Conservation (phyloP, 1,139 yeast species). For the Pneumocystis oryctolagi region DNA sequence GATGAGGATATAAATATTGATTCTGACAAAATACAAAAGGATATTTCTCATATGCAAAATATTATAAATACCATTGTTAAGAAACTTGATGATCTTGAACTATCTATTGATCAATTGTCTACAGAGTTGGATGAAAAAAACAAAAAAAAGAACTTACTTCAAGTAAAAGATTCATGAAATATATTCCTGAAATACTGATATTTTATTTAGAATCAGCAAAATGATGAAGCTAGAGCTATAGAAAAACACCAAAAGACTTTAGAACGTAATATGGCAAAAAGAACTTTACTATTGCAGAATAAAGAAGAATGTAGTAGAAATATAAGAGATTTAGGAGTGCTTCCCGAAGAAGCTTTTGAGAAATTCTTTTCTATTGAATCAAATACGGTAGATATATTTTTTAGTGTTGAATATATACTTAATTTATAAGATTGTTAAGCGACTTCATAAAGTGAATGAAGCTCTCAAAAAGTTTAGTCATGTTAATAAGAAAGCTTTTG, state of each 20-base stretch:
- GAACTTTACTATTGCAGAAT: slow-evolving; percentile 44
- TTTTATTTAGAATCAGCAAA: slow-evolving; percentile 40
- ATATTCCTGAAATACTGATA: slow-evolving; percentile 13
- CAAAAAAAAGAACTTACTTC: slow-evolving; percentile 1
- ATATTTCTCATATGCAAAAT: slow-evolving; percentile 22
- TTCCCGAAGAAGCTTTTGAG: slow-evolving; percentile 72
- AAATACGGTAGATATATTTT: slow-evolving; percentile 24
- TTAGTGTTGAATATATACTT: background rate
- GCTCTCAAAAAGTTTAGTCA: slow-evolving; percentile 53
- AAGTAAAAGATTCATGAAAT: background rate
- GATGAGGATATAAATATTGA: slow-evolving; percentile 13
- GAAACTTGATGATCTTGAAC: slow-evolving; percentile 19
- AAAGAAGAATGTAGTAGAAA: slow-evolving; percentile 59
- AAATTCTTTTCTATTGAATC: slow-evolving; percentile 33
- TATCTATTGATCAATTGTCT: slow-evolving; percentile 13
- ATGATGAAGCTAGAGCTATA: slow-evolving; percentile 37
- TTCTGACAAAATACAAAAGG: slow-evolving; percentile 19
- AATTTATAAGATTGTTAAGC: slow-evolving; percentile 28
- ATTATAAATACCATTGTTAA: slow-evolving; percentile 24
- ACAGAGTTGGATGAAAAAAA: slow-evolving; percentile 11
- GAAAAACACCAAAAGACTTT: slow-evolving; percentile 51
- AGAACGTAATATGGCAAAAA: slow-evolving; percentile 52
- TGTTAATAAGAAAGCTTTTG: slow-evolving; percentile 81
- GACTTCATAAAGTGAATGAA: slow-evolving; percentile 43
- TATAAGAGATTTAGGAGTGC: slow-evolving; percentile 68